Conservation (phyloP, 441 rosid species). For the Corymbia calophylla region DNA sequence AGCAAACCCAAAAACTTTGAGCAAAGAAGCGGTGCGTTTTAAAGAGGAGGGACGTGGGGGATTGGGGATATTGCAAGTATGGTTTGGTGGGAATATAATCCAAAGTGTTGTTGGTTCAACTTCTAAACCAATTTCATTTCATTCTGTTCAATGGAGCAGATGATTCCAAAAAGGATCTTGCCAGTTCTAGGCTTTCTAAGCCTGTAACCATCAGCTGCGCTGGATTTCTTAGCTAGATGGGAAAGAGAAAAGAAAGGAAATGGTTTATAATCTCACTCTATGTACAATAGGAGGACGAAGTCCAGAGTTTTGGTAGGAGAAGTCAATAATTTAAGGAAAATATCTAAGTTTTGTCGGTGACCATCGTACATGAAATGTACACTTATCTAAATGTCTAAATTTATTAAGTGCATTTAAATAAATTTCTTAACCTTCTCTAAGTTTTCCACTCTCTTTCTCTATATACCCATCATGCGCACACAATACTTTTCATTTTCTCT, state of each 20-base stretch:
- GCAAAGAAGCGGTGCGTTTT: background rate
- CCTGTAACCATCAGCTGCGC: background rate
- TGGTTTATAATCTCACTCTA: background rate
- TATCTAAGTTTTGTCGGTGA: background rate
- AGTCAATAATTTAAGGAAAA: background rate
- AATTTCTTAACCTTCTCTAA: background rate
- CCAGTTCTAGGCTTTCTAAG: background rate
- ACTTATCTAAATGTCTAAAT: background rate
- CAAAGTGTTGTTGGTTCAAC: background rate
- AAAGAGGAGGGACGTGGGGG: background rate
- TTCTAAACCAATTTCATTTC: background rate
- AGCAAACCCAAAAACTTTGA: background rate
- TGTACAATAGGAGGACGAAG: background rate
- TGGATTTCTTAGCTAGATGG: background rate
- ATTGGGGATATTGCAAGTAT: background rate
- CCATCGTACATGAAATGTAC: background rate
- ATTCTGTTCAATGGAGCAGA: background rate
- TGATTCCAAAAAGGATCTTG: background rate
- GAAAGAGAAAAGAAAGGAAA: background rate
- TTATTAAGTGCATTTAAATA: background rate
- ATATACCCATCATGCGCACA: background rate
- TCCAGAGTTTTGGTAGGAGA: background rate
- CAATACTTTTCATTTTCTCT: background rate
- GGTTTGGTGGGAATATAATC: background rate
- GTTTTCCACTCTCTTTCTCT: background rate